Conservation (phyloP, 2,329 filamentous ascomycete genomes). For the Xylaria digitata region DNA sequence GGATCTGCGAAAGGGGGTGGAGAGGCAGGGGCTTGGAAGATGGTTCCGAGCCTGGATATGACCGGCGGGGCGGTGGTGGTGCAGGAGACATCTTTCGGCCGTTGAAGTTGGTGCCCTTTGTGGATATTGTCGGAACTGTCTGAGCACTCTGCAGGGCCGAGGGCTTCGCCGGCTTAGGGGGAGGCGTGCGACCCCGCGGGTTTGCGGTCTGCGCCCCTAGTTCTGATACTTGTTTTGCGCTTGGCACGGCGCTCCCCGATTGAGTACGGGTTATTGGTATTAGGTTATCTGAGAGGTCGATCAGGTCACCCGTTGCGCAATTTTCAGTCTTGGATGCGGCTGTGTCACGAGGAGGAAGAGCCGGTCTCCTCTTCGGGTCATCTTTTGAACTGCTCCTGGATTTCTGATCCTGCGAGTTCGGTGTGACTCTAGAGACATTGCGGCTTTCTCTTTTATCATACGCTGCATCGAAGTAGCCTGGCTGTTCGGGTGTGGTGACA, state of each 20-base stretch:
- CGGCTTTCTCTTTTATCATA: constrained; percentile 48
- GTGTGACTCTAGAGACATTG: constrained; percentile 35
- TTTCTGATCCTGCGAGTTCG: constrained; percentile 25
- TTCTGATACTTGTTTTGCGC: constrained; percentile 9
- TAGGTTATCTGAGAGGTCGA: constrained; percentile 69
- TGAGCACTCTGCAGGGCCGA: constrained; percentile 61
- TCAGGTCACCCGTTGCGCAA: constrained; percentile 66
- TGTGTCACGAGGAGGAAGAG: constrained; percentile 50
- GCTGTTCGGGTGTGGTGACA: constrained; percentile 81
- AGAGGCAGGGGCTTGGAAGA: constrained; percentile 40
- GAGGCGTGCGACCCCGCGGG: constrained; percentile 50
- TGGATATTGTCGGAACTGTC: constrained; percentile 35
- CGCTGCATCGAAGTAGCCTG: constrained; percentile 80
- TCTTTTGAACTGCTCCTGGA: constrained; percentile 39
- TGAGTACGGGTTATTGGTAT: constrained; percentile 53
- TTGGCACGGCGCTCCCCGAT: constrained; percentile 46
- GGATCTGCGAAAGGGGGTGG: constrained; percentile 56
- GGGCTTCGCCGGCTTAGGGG: constrained; percentile 69
- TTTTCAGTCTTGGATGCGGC: constrained; percentile 48
- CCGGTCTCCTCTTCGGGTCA: constrained; percentile 45
- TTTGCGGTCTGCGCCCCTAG: constrained; percentile 47
- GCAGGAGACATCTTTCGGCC: constrained; percentile 45
- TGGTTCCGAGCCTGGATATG: constrained; percentile 39
- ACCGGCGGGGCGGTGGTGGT: constrained; percentile 54
- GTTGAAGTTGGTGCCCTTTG: constrained; percentile 22